Conservation (phyloP, 441 rosid genomes). For the Flueggea neowawraea region DNA sequence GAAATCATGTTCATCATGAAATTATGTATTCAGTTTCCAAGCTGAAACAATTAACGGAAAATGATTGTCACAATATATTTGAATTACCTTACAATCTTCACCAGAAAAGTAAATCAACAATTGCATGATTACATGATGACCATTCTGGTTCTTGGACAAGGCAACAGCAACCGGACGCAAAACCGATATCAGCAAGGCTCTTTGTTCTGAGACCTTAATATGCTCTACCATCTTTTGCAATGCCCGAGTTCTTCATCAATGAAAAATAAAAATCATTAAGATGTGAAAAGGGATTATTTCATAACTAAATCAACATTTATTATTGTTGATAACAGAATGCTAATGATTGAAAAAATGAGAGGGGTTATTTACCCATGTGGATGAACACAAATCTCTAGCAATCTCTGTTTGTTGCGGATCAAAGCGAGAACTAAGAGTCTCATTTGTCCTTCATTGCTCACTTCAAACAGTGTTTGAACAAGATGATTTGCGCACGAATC, state of each 20-base stretch:
- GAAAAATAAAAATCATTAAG: background rate
- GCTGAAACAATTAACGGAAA: background rate
- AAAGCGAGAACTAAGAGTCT: constrained; percentile 14
- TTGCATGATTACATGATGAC: constrained; percentile 31
- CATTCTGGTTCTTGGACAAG: constrained; percentile 26
- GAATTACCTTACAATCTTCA: constrained; percentile 26
- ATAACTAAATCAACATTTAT: background rate
- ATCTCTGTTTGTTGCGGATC: constrained; percentile 5
- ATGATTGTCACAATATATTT: background rate
- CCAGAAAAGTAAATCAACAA: constrained; percentile 25
- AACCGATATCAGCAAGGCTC: constrained; percentile 9
- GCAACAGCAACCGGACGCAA: constrained; percentile 18
- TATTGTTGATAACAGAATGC: background rate
- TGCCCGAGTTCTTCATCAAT: constrained; percentile 24
- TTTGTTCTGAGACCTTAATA: constrained; percentile 16
- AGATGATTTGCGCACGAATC: constrained; percentile 30
- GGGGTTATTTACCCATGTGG: constrained; percentile 27
- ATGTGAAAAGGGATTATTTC: background rate
- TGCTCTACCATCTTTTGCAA: constrained; percentile 34
- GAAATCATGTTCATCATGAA: no score
- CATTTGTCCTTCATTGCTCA: constrained; percentile 27
- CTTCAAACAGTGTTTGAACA: constrained; percentile 32
- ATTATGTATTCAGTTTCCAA: no score
- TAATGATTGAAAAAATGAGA: background rate
- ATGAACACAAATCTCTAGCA: constrained; percentile 25